Conservation (phyloP, 768 basidiomycete genomes). For the Strobilomyces dryophilus region DNA sequence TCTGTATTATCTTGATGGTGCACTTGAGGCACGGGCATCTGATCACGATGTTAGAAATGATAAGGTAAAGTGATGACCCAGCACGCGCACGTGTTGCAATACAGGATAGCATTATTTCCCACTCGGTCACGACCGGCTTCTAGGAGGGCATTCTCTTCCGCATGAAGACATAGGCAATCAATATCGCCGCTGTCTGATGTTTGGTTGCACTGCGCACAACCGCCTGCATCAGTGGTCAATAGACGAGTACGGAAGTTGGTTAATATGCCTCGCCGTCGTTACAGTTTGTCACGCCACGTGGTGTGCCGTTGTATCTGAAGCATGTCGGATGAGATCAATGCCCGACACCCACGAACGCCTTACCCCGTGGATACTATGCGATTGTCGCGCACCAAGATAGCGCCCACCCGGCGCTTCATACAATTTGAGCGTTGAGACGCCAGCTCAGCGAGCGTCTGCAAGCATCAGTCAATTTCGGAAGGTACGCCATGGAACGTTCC, state of each 20-base stretch:
- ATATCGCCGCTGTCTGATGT: constrained; percentile 42
- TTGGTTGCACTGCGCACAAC: constrained; percentile 78
- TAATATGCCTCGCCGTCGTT: constrained; percentile 31
- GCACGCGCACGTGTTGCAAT: constrained; percentile 90
- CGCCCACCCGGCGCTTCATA: constrained; percentile 96
- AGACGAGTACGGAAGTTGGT: constrained; percentile 23
- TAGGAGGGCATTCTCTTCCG: constrained; percentile 94
- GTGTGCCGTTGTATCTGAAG: constrained; percentile 90
- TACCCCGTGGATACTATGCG: constrained; percentile 79
- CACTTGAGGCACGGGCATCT: constrained; percentile 99
- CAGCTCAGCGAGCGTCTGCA: constrained; percentile 80
- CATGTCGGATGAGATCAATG: constrained; percentile 1
- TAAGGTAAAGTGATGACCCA: background rate
- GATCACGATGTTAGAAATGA: constrained; percentile 4
- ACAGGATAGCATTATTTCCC: constrained; percentile 78
- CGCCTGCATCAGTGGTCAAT: constrained; percentile 71
- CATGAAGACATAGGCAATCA: constrained; percentile 93
- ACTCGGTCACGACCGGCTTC: constrained; percentile 92
- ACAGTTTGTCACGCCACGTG: constrained; percentile 86
- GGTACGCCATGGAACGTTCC: constrained; percentile 10
- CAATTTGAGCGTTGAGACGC: constrained; percentile 91
- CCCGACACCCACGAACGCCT: constrained; percentile 11
- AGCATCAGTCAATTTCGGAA: constrained; percentile 4
- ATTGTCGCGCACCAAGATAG: constrained; percentile 83
- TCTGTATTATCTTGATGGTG: constrained; percentile 96